These are phyloP conservation scores for Phytomonas sp. DNA, from an alignment of 208 protist genomes.

Conservation along the genomic window DNA sequence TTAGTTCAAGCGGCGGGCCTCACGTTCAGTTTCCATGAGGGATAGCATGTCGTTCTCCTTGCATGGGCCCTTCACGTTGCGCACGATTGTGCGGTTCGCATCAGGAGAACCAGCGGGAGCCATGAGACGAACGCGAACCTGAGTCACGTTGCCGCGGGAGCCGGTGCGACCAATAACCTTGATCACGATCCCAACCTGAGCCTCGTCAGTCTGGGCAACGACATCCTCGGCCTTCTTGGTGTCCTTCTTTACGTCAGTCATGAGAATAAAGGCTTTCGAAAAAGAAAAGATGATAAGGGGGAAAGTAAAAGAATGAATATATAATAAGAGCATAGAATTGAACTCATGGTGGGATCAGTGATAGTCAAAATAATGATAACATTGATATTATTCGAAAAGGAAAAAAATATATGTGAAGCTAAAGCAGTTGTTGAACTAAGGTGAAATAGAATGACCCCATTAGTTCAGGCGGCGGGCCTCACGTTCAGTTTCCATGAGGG, in stretches of 20 bases:
- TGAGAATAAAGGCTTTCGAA: slow-evolving; percentile 11
- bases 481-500: slow-evolving; percentile 99
- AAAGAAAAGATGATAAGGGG: slow-evolving; percentile 17
- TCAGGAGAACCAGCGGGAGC: slow-evolving; percentile 82
- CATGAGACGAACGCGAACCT: slow-evolving; percentile 95
- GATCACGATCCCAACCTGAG: slow-evolving; percentile 94
- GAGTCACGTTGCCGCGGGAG: slow-evolving; percentile 98
- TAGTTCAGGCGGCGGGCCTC: slow-evolving; percentile 99
- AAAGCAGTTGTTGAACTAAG: not conserved
- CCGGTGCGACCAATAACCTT: slow-evolving; percentile 99
- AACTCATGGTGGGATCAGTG: not conserved
- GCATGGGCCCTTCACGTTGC: slow-evolving; percentile 99
- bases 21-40: slow-evolving; percentile 99
- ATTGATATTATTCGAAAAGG: slow-evolving; percentile 8
- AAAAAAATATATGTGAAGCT: slow-evolving; percentile 6
- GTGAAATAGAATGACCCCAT: slow-evolving; percentile 19
- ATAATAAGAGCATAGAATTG: not conserved
- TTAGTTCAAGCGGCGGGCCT: slow-evolving; percentile 47
- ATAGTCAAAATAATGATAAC: not conserved
- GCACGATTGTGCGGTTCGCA: slow-evolving; percentile 94
- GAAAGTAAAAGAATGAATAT: not conserved
- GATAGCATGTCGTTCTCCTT: slow-evolving; percentile 98
- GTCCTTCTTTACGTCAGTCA: slow-evolving; percentile 83
- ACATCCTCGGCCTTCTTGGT: slow-evolving; percentile 83
- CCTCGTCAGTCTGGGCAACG: slow-evolving; percentile 60